phyloP scores from a whole-genome alignment of 768 basidiomycete species.

The Termitomyces sp. region DNA sequence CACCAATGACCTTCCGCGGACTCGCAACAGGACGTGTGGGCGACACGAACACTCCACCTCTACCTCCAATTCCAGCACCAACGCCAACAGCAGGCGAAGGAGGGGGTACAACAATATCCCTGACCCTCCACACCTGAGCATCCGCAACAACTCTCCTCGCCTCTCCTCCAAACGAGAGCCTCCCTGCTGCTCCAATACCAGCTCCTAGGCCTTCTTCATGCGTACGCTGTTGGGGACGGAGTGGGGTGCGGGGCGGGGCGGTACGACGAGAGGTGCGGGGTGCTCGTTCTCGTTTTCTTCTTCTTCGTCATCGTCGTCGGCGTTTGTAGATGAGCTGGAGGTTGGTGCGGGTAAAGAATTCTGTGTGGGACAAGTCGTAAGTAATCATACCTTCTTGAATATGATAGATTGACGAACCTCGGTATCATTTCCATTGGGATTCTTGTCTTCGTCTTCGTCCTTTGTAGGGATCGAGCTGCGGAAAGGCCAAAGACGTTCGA shows the following conservation, averaged over 20 bases:
- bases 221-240: constrained; percentile 10
- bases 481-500: constrained; percentile 42
- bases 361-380: too few relatives aligned
- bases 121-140: constrained; percentile 52
- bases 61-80: too few relatives aligned
- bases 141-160: constrained; percentile 38
- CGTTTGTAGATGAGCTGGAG: not conserved
- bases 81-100: not conserved
- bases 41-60: not conserved
- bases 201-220: not conserved
- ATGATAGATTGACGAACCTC: constrained; percentile 4
- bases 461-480: constrained; percentile 20
- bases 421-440: constrained; percentile 11
- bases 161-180: constrained; percentile 44
- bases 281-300: constrained; percentile 16
- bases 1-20: constrained; percentile 26
- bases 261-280: constrained; percentile 15
- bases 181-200: constrained; percentile 9
- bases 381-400: too few relatives aligned
- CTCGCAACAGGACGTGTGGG: not conserved
- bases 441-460: constrained; percentile 4
- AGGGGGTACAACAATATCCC: constrained; percentile 47
- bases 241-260: constrained; percentile 28
- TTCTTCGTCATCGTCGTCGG: not conserved
- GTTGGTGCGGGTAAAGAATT: not conserved